Evolutionary conservation across 768 basidiomycete species (phyloP).

Genomic region (Tephrocybe sp.): DNA sequence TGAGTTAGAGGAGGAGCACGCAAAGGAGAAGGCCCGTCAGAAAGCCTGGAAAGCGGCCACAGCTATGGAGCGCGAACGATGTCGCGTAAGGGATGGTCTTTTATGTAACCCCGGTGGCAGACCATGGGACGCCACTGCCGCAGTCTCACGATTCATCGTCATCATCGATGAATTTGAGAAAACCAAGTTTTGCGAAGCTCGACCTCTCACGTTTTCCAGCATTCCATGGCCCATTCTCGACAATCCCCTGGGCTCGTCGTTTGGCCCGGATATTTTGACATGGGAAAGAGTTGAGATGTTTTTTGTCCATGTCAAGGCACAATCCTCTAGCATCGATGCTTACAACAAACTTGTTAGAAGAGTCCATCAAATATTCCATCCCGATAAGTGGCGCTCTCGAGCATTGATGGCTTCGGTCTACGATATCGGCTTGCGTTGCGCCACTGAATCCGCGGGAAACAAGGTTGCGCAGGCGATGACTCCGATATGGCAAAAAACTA

Average conservation of each 20-base stretch:
- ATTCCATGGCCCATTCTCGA: conserved; percentile 19
- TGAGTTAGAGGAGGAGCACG: not conserved
- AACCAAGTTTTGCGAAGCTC: conserved; percentile 21
- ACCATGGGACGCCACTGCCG: not conserved
- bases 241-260: not conserved
- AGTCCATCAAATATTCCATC: conserved; percentile 11
- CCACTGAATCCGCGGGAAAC: conserved; percentile 3
- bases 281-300: conserved; percentile 12
- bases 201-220: conserved; percentile 17
- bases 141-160: conserved; percentile 6
- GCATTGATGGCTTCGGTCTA: conserved; percentile 8
- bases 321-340: too few relatives aligned
- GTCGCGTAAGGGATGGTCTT: conserved; percentile 11
- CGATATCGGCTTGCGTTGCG: conserved; percentile 1
- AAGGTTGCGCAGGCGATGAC: conserved; percentile 13
- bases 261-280: not conserved
- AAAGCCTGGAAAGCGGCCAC: conserved; percentile 12
- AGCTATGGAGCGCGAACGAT: conserved; percentile 3
- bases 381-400: conserved; percentile 14
- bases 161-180: conserved; percentile 13
- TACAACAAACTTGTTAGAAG: conserved; percentile 8
- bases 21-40: conserved; percentile 4
- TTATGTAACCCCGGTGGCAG: not conserved
- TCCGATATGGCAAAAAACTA: conserved; percentile 5
- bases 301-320: not conserved